Evolutionary conservation across 1,139 yeast species (phyloP), one percentile per base, ranked within the genome.

Genomic region (Debaryomyces singareniensis): DNA sequence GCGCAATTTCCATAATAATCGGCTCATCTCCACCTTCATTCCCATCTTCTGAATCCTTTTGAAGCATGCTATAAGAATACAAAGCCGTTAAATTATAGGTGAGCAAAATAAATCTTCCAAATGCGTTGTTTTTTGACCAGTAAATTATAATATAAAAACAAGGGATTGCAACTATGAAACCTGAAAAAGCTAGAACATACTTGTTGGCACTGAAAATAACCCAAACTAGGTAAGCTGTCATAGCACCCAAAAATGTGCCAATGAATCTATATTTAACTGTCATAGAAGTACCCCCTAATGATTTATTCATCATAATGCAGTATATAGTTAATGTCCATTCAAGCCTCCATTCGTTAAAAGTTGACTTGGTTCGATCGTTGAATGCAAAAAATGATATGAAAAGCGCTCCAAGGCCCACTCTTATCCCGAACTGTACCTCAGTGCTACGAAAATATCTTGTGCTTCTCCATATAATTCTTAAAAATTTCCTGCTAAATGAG

Each of bases 271-370:
- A 78, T 39, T 80, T 78, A 2, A 81, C 77, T 0, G 93, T 80
- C 75, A 78, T 75, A 11, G 84, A 71, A 0, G 95, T 85, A 0
- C 94, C 94, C 10, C 95, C 95, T n/a, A 83, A 61, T 0, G 89
- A 79, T 47, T 83, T 83, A 46, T 79, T 82, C 91, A 84, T 83
- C 64, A 85, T 82, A 34, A 85, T 80, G 43, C 85, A 77, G 45
- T 77, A 85, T 0, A 89, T 78, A 10, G 83, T 81, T 24, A 85
- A 57, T 0, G 87, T 80, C 95, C 95, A 85, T 51, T 85, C 95
- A 11, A 83, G 79, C 41, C 91, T 58, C 87, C 89, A 83, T 30
- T 61, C 66, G 29, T 61, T 68, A 43, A 83, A 85, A 0, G 53
- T 40, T 5, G 64, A 62, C 33, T 77, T 64, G 0, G 86, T 70